Evolutionary conservation across 208 protist genomes (phyloP), one percentile per base, ranked within the genome.

Genomic region (Porcisia deanei): DNA sequence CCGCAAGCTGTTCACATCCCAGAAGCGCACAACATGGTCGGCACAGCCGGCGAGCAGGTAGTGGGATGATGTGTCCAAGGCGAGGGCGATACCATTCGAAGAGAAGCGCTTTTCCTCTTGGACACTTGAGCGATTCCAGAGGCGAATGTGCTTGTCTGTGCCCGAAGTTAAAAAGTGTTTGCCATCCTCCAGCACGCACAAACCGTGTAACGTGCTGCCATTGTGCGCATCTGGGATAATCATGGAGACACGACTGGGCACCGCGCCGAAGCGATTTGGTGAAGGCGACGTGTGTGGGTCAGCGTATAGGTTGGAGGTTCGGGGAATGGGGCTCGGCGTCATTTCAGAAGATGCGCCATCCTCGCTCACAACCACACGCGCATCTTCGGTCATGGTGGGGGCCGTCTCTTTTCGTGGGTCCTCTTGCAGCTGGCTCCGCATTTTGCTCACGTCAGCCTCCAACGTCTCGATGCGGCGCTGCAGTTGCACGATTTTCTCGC

Each of bases 11-110:
- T 85, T 72, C 39, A 77, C 66, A 52, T 94, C 84, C 88, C 90
- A 94, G 54, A 94, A 85, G 30, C 87, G 90, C n/a, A 85, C 88
- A 3, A 87, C 72, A 39, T 86, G 83, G 64, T 94, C 88, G 60
- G 85, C 88, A 66, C 90, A 94, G 34, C 90, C 90, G 14, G 86
- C 88, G 7, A 92, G 66, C 30, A 94, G 53, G 55, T 88, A 89
- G 61, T 92, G 82, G 18, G 88, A 86, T 1, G 77, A 72, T 67
- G 80, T 83, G 68, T 92, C 79, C 9, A 92, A 58, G 9, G 76
- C 79, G 34, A 92, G 84, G 12, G 86, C 86, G 16, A 90, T 79
- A 73, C 86, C 84, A 41, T 37, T 79, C n/a, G 80, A 81, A 9
- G 79, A 78, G 47, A 85, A 83, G 43, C 72, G 71, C 61, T 75